phyloP scores from a whole-genome alignment of 805 yeast species.

The Kazachstania martiniae region DNA sequence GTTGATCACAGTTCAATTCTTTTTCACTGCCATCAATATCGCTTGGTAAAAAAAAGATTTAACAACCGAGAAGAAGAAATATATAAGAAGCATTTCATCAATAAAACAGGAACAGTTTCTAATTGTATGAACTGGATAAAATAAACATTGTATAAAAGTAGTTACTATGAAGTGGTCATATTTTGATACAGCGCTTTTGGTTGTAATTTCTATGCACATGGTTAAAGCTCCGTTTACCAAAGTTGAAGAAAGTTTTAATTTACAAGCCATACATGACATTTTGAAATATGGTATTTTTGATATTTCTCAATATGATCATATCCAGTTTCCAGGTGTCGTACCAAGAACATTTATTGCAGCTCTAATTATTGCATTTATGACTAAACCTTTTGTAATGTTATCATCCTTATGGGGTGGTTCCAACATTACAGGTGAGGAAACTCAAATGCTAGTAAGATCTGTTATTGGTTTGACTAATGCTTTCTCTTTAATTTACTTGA shows the following conservation, averaged over 20 bases:
- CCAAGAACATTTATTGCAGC: constrained; percentile 80
- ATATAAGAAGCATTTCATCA: no score
- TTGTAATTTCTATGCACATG: constrained; percentile 39
- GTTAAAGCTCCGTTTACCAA: constrained; percentile 70
- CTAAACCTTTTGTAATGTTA: constrained; percentile 29
- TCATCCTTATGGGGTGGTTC: constrained; percentile 6
- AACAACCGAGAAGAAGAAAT: no score
- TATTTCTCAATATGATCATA: constrained; percentile 53
- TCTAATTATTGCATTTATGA: constrained; percentile 36
- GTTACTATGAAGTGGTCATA: constrained; percentile 19
- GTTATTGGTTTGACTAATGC: constrained; percentile 56
- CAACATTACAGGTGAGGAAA: constrained; percentile 33
- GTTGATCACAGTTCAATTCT: no score
- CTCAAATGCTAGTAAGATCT: constrained; percentile 47
- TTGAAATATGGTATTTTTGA: constrained; percentile 44
- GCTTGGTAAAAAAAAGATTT: no score
- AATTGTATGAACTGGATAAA: no score
- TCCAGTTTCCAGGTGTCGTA: constrained; percentile 75
- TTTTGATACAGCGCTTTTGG: constrained; percentile 31
- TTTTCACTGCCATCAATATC: no score
- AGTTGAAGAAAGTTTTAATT: constrained; percentile 87
- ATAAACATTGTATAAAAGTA: no score
- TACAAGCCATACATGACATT: constrained; percentile 83
- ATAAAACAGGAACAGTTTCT: no score
- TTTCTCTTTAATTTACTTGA: constrained; percentile 39